Evolutionary conservation across 2,329 filamentous ascomycete genomes (phyloP), one percentile per base, ranked within the genome.

Genomic region (Cladosporium colombiae): DNA sequence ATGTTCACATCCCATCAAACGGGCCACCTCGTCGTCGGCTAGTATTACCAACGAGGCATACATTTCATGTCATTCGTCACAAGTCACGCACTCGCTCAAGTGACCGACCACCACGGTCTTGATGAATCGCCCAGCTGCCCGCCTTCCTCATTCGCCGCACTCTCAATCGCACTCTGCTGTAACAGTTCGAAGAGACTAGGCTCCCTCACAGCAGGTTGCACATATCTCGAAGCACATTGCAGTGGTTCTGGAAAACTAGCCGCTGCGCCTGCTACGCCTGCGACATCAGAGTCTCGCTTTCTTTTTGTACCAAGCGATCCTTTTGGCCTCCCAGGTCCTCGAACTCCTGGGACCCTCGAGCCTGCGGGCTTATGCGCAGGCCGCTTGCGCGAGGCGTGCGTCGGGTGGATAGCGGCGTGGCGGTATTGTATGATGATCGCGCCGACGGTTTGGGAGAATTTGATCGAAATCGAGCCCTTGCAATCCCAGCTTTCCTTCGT

Each of bases 401-500:
- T 82, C 68, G 80, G 77, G 70, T 83, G 81, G 6, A 82, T 74
- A 16, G 80, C 80, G 16, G 79, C 74, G 65, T 83, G 81, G 68
- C 78, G 78, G 71, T 83, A 83, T 70, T 79, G 78, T 55, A 83
- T 77, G 62, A 82, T 78, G 11, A 81, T 76, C 23, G 72, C 74
- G 68, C 79, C 75, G 65, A 78, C 78, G 33, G 69, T 73, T 10
- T 76, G 74, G n/a, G 78, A 81, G 73, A 82, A 83, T 74, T 82
- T 82, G 71, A 83, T 78, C 33, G 78, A 78, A 29, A 83, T 72
- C 33, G 80, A 78, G 37, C 81, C 81, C 66, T 79, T 81, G 75
- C 81, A 83, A 69, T 82, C 81, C 68, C 81, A 83, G 35, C 81
- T 81, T 66, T 66, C 70, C 53, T 66, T 71, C 68, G 18, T 57